Conservation (phyloP, 2,329 filamentous ascomycete genomes). For the Pyrenochaeta sp. region DNA sequence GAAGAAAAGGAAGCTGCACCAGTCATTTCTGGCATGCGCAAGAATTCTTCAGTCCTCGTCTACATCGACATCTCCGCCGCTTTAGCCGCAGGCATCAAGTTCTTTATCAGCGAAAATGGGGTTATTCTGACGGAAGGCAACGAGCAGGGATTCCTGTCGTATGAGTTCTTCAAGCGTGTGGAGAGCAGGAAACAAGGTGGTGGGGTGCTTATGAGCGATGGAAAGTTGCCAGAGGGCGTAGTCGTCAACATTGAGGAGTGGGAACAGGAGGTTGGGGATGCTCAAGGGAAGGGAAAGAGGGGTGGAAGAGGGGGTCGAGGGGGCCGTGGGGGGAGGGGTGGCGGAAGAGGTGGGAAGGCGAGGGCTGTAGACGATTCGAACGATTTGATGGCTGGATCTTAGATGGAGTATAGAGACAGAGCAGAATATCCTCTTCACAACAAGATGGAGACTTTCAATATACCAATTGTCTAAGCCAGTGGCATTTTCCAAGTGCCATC, state of each 20-base stretch:
- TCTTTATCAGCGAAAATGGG: conserved; percentile 70
- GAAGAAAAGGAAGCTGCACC: conserved; percentile 39
- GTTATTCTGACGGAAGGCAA: conserved; percentile 59
- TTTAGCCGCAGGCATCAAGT: conserved; percentile 68
- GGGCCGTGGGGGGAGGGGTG: conserved; percentile 24
- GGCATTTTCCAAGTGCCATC: too few species aligned
- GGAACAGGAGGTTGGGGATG: conserved; percentile 41
- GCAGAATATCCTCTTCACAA: too few species aligned
- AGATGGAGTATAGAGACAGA: not conserved
- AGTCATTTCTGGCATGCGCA: conserved; percentile 83
- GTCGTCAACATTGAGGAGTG: conserved; percentile 47
- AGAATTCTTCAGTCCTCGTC: conserved; percentile 68
- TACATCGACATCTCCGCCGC: conserved; percentile 77
- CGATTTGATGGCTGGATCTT: conserved; percentile 30
- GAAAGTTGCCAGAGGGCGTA: conserved; percentile 60
- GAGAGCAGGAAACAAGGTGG: conserved; percentile 67
- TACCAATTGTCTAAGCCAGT: too few species aligned
- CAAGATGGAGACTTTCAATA: too few species aligned
- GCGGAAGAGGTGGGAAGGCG: conserved; percentile 29
- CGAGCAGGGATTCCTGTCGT: conserved; percentile 52
- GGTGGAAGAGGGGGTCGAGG: conserved; percentile 34
- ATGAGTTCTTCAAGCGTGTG: conserved; percentile 74
- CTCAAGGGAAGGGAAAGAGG: conserved; percentile 28
- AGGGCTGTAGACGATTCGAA: conserved; percentile 32
- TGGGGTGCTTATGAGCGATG: conserved; percentile 75